A percentile compares a stretch with the other conserved stretches of the same genome.
Conservation (phyloP, 129 eudicot species). For the Kitagawia praeruptora region DNA sequence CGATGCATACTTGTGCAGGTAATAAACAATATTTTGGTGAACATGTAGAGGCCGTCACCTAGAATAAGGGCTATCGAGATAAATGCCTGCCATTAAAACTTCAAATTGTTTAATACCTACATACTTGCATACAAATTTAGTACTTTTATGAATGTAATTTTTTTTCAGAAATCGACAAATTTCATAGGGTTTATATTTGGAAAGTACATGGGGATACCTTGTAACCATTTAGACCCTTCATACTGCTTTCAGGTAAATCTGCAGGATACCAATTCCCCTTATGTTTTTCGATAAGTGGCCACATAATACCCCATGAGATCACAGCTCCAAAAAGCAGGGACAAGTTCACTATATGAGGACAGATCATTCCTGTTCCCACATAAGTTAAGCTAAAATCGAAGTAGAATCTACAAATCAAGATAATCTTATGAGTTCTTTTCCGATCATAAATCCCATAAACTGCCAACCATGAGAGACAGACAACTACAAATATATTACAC, state of each 20-base stretch:
- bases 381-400: conserved; percentile 90
- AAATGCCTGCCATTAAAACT: conserved; percentile 50
- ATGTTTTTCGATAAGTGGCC: conserved; percentile 56
- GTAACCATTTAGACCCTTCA: conserved; percentile 83
- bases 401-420: conserved; percentile 54
- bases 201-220: conserved; percentile 29
- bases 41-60: conserved; percentile 82
- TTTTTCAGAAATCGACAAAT: neutral
- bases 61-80: conserved; percentile 66
- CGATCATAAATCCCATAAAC: conserved; percentile 2
- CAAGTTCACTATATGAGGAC: conserved; percentile 81
- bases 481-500: neutral
- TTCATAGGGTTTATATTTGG: neutral
- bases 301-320: conserved; percentile 91
- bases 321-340: conserved; percentile 81
- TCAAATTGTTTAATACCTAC: neutral
- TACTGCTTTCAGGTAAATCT: conserved; percentile 55
- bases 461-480: neutral
- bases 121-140: neutral
- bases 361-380: conserved; percentile 93
- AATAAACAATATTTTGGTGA: conserved; percentile 44
- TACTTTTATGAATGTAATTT: neutral
- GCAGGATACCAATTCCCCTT: conserved; percentile 77
- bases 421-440: neutral
- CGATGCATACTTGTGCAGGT: conserved; percentile 42